These are phyloP conservation scores for Neurospora sp. DNA, from an alignment of 495 filamentous ascomycete species.

Conservation along the genomic window DNA sequence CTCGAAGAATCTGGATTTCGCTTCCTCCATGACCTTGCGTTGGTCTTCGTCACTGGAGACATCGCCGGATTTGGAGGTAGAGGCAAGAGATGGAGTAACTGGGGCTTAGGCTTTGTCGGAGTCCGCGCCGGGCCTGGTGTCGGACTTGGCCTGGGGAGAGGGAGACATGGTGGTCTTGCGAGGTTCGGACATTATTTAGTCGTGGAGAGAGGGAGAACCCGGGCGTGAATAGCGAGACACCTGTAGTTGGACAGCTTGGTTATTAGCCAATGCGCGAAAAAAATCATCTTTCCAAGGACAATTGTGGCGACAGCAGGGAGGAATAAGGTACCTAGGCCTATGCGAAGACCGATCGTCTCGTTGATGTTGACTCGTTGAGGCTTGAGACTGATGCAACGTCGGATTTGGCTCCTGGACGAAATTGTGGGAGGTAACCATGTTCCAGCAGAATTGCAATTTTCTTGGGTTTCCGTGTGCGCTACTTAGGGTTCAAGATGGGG, in stretches of 20 bases:
- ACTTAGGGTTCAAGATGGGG: neutral
- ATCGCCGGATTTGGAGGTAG: no score
- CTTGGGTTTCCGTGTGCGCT: neutral
- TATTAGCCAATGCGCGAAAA: neutral
- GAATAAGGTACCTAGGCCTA: no score
- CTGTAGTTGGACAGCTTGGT: neutral
- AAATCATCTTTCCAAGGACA: no score
- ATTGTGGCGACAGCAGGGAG: no score
- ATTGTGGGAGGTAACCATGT: neutral
- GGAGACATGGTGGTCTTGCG: neutral
- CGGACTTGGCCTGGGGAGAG: neutral
- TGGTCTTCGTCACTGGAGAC: no score
- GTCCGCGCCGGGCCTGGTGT: neutral
- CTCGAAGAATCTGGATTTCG: no score
- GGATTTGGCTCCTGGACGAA: neutral
- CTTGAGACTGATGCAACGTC: neutral
- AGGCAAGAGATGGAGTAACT: no score
- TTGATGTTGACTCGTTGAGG: neutral
- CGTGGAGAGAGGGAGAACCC: neutral
- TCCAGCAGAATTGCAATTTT: neutral
- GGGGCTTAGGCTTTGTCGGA: neutral
- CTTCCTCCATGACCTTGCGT: no score
- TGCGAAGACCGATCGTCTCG: neutral
- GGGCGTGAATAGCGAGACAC: neutral
- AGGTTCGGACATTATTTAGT: neutral